phyloP scores from a whole-genome alignment of 2,329 filamentous ascomycete genomes.

The Curvularia spicifera region DNA sequence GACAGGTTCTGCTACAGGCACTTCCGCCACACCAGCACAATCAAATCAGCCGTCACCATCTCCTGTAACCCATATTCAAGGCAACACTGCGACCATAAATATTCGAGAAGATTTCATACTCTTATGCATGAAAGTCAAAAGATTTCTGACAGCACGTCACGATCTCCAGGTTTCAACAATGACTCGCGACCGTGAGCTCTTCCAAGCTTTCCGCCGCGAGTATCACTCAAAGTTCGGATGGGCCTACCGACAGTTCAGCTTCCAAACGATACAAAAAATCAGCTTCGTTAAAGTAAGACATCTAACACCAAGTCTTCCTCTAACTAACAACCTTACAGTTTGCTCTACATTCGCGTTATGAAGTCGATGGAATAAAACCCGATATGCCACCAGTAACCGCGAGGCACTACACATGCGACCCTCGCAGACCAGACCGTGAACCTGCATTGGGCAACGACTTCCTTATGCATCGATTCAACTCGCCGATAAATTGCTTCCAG shows the following conservation, averaged over 20 bases:
- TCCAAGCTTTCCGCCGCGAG: slow-evolving; percentile 1
- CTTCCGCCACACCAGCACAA: neutral
- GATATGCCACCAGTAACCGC: neutral
- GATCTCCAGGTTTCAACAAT: slow-evolving; percentile 2
- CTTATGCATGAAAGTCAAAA: neutral
- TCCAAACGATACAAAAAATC: slow-evolving; percentile 1
- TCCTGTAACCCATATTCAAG: neutral
- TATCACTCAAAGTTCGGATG: neutral
- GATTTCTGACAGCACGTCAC: neutral
- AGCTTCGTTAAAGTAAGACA: slow-evolving; percentile 2
- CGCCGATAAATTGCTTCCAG: neutral
- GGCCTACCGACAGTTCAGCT: neutral
- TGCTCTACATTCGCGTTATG: neutral
- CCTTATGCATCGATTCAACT: slow-evolving; percentile 9
- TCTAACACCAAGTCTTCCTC: too few relatives aligned
- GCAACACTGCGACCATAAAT: neutral
- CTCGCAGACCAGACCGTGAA: neutral
- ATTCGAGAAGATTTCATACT: slow-evolving; percentile 9
- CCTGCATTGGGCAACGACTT: slow-evolving; percentile 3
- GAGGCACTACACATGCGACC: slow-evolving; percentile 3
- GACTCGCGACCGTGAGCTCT: neutral
- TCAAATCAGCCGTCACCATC: neutral
- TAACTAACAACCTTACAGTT: neutral
- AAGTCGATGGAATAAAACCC: neutral
- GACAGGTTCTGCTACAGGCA: neutral